Evolutionary conservation across 192 early-diverging fungal genomes (phyloP).

Genomic region (Piromyces sp.): DNA sequence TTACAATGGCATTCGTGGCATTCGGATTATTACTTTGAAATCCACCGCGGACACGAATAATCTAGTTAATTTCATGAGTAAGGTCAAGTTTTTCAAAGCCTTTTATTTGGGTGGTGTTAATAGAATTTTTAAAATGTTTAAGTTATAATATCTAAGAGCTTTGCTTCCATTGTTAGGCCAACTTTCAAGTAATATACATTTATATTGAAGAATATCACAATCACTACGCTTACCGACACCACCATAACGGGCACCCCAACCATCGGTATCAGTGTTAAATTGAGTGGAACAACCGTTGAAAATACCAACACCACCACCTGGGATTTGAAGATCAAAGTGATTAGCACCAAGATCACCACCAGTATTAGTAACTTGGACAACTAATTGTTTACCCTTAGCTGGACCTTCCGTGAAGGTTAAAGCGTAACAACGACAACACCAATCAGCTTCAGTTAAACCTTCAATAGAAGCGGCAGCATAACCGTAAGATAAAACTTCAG

Average conservation of each 20-base stretch:
- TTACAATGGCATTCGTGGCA: no score
- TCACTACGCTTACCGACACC: not conserved
- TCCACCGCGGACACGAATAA: no score
- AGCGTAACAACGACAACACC: constrained; percentile 1
- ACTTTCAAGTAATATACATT: no score
- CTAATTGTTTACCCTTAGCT: not conserved
- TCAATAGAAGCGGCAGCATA: constrained; percentile 1
- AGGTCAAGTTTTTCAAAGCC: no score
- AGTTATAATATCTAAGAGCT: no score
- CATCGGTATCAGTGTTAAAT: constrained; percentile 2
- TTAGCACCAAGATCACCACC: not conserved
- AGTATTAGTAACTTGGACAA: constrained; percentile 3
- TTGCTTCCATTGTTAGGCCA: no score
- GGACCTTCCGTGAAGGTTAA: not conserved
- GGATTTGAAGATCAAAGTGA: constrained; percentile 2
- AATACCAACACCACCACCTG: constrained; percentile 4
- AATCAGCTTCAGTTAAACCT: constrained; percentile 3
- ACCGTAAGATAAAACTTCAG: constrained; percentile 1
- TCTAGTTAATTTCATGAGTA: no score
- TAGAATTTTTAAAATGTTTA: no score
- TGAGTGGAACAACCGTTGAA: constrained; percentile 4
- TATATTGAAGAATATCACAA: not conserved
- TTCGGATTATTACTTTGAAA: no score
- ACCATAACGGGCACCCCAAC: constrained; percentile 2
- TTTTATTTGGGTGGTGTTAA: no score